Conservation (phyloP, 805 yeast species). For the Blastobotrys attinorum region DNA sequence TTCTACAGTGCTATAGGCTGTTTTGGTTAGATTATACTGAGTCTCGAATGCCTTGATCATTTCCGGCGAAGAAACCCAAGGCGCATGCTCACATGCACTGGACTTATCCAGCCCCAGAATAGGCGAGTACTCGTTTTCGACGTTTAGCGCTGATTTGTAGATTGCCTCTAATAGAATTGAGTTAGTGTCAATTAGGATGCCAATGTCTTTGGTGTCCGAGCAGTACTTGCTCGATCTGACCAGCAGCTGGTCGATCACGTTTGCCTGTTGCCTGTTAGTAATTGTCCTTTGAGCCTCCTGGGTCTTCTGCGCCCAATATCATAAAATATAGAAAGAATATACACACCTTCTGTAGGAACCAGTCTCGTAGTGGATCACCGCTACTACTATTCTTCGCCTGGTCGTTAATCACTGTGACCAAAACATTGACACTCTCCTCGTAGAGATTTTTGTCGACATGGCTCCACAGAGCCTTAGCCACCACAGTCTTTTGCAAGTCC, state of each 20-base stretch:
- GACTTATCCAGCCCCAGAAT: constrained; percentile 12
- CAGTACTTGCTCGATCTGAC: not conserved
- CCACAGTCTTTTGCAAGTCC: constrained; percentile 38
- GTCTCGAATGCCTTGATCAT: constrained; percentile 18
- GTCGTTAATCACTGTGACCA: constrained; percentile 11
- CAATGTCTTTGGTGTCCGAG: constrained; percentile 2
- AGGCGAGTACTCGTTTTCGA: constrained; percentile 10
- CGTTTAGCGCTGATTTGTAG: constrained; percentile 12
- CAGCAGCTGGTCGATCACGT: not conserved
- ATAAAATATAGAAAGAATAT: not conserved
- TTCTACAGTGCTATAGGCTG: constrained; percentile 5
- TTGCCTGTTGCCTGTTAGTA: constrained; percentile 3
- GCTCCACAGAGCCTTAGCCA: constrained; percentile 40
- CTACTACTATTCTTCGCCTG: not conserved
- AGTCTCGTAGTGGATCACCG: constrained; percentile 14
- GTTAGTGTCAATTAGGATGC: constrained; percentile 13
- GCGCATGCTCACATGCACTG: constrained; percentile 11
- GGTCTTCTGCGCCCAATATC: not conserved
- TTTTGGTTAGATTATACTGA: constrained; percentile 20
- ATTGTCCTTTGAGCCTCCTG: not conserved
- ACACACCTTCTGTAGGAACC: constrained; percentile 13
- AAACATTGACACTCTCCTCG: constrained; percentile 11
- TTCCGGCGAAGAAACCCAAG: constrained; percentile 25
- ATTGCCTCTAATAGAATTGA: constrained; percentile 11
- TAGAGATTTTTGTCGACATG: constrained; percentile 12